Evolutionary conservation across 2,329 filamentous ascomycete species (phyloP), one percentile per base, ranked within the genome.

Genomic region (Talaromyces albobiverticillius): DNA sequence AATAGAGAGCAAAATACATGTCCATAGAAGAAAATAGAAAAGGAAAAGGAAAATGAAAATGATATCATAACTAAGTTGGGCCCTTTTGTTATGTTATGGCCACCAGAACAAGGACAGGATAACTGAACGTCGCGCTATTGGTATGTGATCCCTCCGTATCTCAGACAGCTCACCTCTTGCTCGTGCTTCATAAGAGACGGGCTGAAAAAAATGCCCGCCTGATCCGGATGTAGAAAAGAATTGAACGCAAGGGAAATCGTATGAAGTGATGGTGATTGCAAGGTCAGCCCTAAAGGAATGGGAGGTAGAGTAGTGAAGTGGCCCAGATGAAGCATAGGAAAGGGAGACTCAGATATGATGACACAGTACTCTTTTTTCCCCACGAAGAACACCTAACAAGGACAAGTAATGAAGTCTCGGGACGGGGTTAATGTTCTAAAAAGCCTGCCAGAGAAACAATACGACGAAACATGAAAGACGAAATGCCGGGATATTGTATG

Each of bases 1-100:
- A 51, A 51, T 36, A 54, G 29, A 38, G 32, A 56, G 43, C 50
- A 54, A 53, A 54, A 56, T 54, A 54, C 55, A 57, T 57, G 51
- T 57, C 46, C 53, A 56, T 53, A 31, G 53, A 53, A 56, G 46
- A 46, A 46, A 20, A 53, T 22, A 42, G 8, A 53, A 42, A 25
- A 26, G 47, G 26, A 40, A 10, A 46, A 51, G 22, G 25, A 14
- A 31, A 32, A 42, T 7, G 10, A 23, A 25, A 31, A 38, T n/a
- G 14, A 38, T 25, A 45, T n/a, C 41, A 45, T 11, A n/a, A n/a
- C 22, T 29, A n/a, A 45, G n/a, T 16, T 25, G 6, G 14, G 20
- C 11, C 23, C 41, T 25, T 25, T 25, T 23, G n/a, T 20, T 38
- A 38, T 38, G 31, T 38, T 38, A 18, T 29, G 26, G 26, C 34